phyloP scores from a whole-genome alignment of 2,329 filamentous ascomycete genomes.

The Hymenoscyphus repandus region DNA sequence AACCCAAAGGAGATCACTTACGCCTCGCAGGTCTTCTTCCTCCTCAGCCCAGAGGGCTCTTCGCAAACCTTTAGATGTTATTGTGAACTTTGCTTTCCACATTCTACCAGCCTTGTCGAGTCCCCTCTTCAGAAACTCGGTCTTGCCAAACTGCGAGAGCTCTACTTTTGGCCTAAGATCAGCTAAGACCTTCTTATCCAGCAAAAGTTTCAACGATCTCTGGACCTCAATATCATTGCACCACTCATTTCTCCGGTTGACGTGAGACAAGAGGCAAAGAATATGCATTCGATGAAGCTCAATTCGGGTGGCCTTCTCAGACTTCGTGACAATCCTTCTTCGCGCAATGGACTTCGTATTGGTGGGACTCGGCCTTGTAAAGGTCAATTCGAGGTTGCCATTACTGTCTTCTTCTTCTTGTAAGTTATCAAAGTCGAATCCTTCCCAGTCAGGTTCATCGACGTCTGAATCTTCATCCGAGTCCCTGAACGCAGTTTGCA shows the following conservation, averaged over 20 bases:
- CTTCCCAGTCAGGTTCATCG: constrained; percentile 59
- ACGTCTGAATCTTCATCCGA: constrained; percentile 50
- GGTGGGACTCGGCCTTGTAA: constrained; percentile 22
- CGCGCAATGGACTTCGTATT: constrained; percentile 10
- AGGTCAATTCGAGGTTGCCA: constrained; percentile 31
- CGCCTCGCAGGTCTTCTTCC: constrained; percentile 52
- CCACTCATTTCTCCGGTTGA: constrained; percentile 76
- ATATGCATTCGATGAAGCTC: constrained; percentile 84
- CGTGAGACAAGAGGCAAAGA: constrained; percentile 74
- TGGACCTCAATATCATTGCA: constrained; percentile 75
- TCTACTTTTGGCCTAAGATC: constrained; percentile 64
- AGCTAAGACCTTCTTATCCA: constrained; percentile 59
- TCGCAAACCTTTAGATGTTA: constrained; percentile 66
- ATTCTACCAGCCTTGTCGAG: constrained; percentile 62
- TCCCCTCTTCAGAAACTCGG: constrained; percentile 73
- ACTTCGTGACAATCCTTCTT: constrained; percentile 47
- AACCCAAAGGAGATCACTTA: constrained; percentile 34
- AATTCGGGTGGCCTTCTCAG: constrained; percentile 53
- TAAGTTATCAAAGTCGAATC: constrained; percentile 41
- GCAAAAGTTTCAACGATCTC: constrained; percentile 54
- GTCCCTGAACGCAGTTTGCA: constrained; percentile 38
- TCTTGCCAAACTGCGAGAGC: constrained; percentile 68
- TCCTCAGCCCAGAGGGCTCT: constrained; percentile 72
- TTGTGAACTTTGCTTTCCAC: constrained; percentile 65
- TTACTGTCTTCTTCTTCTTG: constrained; percentile 26